phyloP scores from a whole-genome alignment of 768 basidiomycete genomes.

The Cyclocybe aegerita region DNA sequence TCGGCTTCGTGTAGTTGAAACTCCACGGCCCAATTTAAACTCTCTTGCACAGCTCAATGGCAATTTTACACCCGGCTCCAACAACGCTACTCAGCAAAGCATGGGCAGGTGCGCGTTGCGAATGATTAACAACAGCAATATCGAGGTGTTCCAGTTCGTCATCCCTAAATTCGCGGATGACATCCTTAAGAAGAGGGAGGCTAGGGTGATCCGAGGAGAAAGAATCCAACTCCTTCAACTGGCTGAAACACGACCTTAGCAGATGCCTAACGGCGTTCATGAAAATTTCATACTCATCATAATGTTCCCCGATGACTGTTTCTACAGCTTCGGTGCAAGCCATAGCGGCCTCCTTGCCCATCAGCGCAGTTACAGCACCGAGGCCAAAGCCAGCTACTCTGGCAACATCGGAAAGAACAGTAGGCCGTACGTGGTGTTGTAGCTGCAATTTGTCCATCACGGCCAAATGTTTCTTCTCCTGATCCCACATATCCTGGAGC shows the following conservation, averaged over 20 bases:
- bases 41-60: constrained; percentile 87
- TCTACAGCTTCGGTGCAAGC: constrained; percentile 98
- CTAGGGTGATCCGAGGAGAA: constrained; percentile 74
- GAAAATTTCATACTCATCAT: constrained; percentile 80
- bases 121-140: constrained; percentile 82
- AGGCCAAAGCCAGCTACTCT: constrained; percentile 86
- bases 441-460: constrained; percentile 84
- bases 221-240: constrained; percentile 71
- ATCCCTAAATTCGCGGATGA: constrained; percentile 85
- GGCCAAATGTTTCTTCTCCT: constrained; percentile 86
- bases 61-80: constrained; percentile 82
- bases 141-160: constrained; percentile 95
- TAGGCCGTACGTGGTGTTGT: constrained; percentile 86
- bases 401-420: constrained; percentile 79
- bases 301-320: constrained; percentile 97
- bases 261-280: neutral
- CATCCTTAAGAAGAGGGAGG: constrained; percentile 65
- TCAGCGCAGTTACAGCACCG: constrained; percentile 79
- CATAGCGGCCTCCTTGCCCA: constrained; percentile 96
- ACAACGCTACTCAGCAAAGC: constrained; percentile 85
- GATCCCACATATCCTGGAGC: constrained; percentile 92
- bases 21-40: constrained; percentile 38
- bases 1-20: constrained; percentile 1
- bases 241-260: constrained; percentile 44
- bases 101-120: constrained; percentile 90